These are phyloP conservation scores for Anthoceros angustus DNA, from an alignment of 225 moss, liverwort and hornwort genomes.

Conservation along the genomic window DNA sequence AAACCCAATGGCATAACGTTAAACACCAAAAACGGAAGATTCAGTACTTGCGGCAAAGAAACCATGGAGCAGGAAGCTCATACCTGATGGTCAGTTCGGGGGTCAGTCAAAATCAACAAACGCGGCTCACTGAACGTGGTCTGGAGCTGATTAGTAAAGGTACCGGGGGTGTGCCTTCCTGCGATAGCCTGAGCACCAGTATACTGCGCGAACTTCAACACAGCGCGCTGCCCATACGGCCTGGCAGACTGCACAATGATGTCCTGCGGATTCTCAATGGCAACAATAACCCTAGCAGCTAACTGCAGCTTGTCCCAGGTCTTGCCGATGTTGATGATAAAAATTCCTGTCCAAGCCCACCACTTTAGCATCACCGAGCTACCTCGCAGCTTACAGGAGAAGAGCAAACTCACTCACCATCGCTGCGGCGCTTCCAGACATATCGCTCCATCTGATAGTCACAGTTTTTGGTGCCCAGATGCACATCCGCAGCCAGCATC, in stretches of 20 bases:
- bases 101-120: constrained; percentile 48
- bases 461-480: constrained; percentile 83
- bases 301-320: constrained; percentile 39
- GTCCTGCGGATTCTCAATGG: constrained; percentile 61
- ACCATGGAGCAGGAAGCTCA: neutral
- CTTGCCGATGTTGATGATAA: constrained; percentile 29
- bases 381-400: neutral
- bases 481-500: constrained; percentile 76
- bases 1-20: neutral
- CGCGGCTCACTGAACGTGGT: constrained; percentile 60
- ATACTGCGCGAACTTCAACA: constrained; percentile 62
- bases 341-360: constrained; percentile 7
- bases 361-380: neutral
- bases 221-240: constrained; percentile 47
- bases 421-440: constrained; percentile 68
- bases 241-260: constrained; percentile 69
- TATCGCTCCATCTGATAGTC: constrained; percentile 91
- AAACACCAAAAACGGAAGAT: neutral
- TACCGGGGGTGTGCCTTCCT: constrained; percentile 63
- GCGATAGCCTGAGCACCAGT: constrained; percentile 70
- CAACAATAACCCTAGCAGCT: constrained; percentile 37
- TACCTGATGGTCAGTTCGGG: constrained; percentile 69
- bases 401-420: constrained; percentile 15
- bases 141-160: constrained; percentile 62
- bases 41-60: neutral